These are phyloP conservation scores for Mariannaea elegans DNA, from an alignment of 2,329 filamentous ascomycete genomes.

Conservation along the genomic window DNA sequence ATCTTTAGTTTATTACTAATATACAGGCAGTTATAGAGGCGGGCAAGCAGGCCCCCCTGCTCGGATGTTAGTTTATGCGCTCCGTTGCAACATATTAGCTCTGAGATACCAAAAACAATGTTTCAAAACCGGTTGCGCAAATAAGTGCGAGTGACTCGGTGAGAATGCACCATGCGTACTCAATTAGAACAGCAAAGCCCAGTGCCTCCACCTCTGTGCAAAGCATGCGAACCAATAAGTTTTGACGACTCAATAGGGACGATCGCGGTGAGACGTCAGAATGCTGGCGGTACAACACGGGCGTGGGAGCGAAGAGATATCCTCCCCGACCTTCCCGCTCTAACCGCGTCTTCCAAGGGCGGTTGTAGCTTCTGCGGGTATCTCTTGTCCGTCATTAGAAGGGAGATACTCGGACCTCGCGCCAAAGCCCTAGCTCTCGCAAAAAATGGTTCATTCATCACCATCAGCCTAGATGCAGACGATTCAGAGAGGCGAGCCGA, in stretches of 20 bases:
- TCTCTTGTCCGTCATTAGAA: background rate
- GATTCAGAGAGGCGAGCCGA: background rate
- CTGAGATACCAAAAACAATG: no score
- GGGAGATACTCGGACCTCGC: background rate
- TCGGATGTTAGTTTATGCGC: no score
- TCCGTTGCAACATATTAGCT: no score
- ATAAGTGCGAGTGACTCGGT: no score
- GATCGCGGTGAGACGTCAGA: background rate
- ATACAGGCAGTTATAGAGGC: background rate
- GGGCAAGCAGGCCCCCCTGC: no score
- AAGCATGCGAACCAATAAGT: background rate
- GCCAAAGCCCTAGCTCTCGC: background rate
- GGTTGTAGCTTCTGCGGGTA: constrained; percentile 1
- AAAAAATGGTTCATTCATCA: background rate
- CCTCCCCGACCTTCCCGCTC: background rate
- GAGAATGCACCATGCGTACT: no score
- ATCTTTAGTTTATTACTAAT: background rate
- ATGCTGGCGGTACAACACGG: background rate
- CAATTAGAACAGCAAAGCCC: background rate
- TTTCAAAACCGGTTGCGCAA: no score
- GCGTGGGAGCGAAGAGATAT: background rate
- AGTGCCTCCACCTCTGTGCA: background rate
- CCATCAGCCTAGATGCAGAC: background rate
- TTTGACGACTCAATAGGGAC: background rate
- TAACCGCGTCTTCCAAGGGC: background rate